Base-by-base conservation (phyloP, 2,329 filamentous ascomycete genomes). In the Pseudogymnoascus sp. region DNA sequence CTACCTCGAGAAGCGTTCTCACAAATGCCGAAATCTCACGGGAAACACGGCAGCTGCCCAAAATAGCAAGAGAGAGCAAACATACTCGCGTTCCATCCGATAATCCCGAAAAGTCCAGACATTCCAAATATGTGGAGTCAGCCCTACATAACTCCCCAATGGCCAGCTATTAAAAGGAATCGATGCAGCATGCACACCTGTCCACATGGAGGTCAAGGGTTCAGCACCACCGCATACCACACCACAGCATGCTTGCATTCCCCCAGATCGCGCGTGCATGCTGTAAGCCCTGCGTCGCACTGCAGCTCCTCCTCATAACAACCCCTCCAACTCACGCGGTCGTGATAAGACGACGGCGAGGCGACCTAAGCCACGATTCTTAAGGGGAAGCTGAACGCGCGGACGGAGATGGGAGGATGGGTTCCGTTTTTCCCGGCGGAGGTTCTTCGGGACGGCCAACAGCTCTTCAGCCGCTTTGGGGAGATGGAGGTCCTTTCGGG, bases 271-370 rank as follows among this genome's bases (percentile, higher is more conserved):
- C n/a, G 41, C 41, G 12, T 50, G 18, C 38, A 41, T 22, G 14
- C 43, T 50, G 43, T 50, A 50, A 50, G 43, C 43, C 25, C 43
- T 50, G 43, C 43, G 43, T 50, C 16, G 22, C 43, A 50, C 43
- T 30, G 43, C 43, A 50, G 14, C 25, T 18, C 16, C n/a, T 30
- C 14, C 25, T 50, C 22, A 25, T 5, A 3, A 7, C 43, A 8
- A 50, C 43, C 43, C 20, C 20, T 50, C 39, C 43, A 50, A 25
- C 39, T 25, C 14, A 25, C 43, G 30, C n/a, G 3, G 14, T 37
- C 34, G 7, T 11, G 43, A 50, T 50, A 50, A 50, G 43, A 50
- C 43, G 28, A 9, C 39, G 20, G 22, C 22, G 22, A 25, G 3
- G 22, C 22, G 22, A 32, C 30, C 30, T 32, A 32, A 32, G 30